A percentile compares a stretch with the other conserved stretches of the same genome.
Conservation (phyloP, 2,329 filamentous ascomycete species). For the Verruconis gallopava region DNA sequence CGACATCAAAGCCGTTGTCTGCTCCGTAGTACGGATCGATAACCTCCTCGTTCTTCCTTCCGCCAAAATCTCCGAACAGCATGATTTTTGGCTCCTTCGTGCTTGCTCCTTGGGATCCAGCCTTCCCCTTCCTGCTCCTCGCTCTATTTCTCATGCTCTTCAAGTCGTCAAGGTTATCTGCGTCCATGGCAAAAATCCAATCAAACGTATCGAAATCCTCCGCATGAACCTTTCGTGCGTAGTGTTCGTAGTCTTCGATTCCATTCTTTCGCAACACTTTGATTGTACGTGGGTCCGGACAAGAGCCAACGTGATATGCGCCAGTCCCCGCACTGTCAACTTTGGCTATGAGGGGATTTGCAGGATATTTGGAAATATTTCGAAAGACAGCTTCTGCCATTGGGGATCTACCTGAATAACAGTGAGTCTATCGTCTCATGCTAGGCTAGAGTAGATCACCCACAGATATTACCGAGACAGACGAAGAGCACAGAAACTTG, state of each 20-base stretch:
- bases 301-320: constrained; percentile 67
- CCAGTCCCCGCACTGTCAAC: constrained; percentile 88
- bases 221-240: constrained; percentile 56
- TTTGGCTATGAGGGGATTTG: constrained; percentile 44
- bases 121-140: constrained; percentile 21
- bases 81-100: constrained; percentile 44
- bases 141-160: constrained; percentile 37
- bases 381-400: constrained; percentile 96
- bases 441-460: too few relatives aligned
- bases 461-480: constrained; percentile 92
- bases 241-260: constrained; percentile 65
- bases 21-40: constrained; percentile 91
- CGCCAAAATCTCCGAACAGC: constrained; percentile 76
- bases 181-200: constrained; percentile 93
- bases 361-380: constrained; percentile 47
- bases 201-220: constrained; percentile 77
- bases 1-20: constrained; percentile 63
- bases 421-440: too few relatives aligned
- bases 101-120: constrained; percentile 15
- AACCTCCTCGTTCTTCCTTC: constrained; percentile 53
- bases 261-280: constrained; percentile 59
- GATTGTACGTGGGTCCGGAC: constrained; percentile 75
- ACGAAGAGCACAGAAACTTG: constrained; percentile 68
- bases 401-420: constrained; percentile 54
- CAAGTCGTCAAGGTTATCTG: constrained; percentile 62